A percentile compares a stretch with the other conserved stretches of the same genome.
Evolutionary conservation across 768 basidiomycete genomes (phyloP).

Genomic region (Termitomyces eurrhizus): DNA sequence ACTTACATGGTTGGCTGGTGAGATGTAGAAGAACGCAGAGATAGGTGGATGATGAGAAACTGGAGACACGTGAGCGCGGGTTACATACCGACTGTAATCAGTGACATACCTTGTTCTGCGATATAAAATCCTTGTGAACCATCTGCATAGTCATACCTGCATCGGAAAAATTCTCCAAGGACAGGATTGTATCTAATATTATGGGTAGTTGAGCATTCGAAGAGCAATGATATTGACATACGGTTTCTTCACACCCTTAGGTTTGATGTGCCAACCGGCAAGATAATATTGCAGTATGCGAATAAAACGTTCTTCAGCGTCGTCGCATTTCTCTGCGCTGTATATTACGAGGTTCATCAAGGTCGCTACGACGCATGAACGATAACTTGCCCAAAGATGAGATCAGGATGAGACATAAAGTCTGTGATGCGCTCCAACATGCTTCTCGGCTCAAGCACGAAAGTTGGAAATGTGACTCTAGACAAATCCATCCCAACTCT

Average conservation of each 20-base stretch:
- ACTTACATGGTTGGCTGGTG: slow-evolving; percentile 81
- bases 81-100: background rate
- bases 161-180: slow-evolving; percentile 97
- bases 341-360: slow-evolving; percentile 1
- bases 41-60: slow-evolving; percentile 95
- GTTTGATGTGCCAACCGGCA: slow-evolving; percentile 99
- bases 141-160: slow-evolving; percentile 88
- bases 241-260: slow-evolving; percentile 99
- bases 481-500: slow-evolving; percentile 97
- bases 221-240: slow-evolving; percentile 35
- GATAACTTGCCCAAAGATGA: slow-evolving; percentile 81
- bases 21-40: slow-evolving; percentile 94
- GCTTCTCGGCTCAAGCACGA: slow-evolving; percentile 94
- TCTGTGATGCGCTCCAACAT: slow-evolving; percentile 99
- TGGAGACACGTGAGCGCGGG: slow-evolving; percentile 24
- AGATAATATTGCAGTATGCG: slow-evolving; percentile 92
- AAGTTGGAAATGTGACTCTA: slow-evolving; percentile 90
- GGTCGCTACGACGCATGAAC: background rate
- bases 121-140: slow-evolving; percentile 93
- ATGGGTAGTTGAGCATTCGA: slow-evolving; percentile 5
- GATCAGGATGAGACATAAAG: slow-evolving; percentile 98
- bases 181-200: slow-evolving; percentile 85
- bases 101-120: slow-evolving; percentile 79
- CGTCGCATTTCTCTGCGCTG: slow-evolving; percentile 76
- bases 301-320: slow-evolving; percentile 89